Evolutionary conservation across 2,329 filamentous ascomycete genomes (phyloP).

Genomic region (Calonectria hawksworthii): DNA sequence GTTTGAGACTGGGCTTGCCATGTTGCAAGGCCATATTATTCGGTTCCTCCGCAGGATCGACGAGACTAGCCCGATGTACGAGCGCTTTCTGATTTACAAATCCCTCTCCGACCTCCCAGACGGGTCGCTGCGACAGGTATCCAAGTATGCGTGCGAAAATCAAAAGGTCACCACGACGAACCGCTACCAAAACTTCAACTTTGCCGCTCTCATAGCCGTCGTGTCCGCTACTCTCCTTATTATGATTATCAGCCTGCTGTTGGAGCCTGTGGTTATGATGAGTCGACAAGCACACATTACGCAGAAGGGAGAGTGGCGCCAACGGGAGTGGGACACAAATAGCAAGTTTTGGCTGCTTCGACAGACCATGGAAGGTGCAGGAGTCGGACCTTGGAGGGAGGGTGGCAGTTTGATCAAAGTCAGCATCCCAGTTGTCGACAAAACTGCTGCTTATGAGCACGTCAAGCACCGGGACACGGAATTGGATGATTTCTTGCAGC

Average conservation of each 20-base stretch:
- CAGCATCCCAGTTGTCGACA: background rate
- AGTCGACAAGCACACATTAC: background rate
- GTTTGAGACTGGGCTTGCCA: background rate
- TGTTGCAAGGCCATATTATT: background rate
- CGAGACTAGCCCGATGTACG: background rate
- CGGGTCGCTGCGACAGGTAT: background rate
- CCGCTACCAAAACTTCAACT: conserved; percentile 1
- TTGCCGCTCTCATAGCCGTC: background rate
- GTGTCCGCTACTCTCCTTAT: background rate
- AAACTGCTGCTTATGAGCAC: background rate
- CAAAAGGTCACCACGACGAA: background rate
- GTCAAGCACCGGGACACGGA: background rate
- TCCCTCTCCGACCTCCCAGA: background rate
- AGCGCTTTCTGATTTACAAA: background rate
- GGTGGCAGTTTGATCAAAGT: background rate
- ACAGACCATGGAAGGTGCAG: background rate
- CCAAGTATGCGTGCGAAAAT: background rate
- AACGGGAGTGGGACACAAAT: background rate
- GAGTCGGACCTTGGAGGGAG: background rate
- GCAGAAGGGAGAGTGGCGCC: background rate
- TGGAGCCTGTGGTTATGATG: background rate
- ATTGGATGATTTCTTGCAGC: background rate
- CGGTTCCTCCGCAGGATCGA: background rate
- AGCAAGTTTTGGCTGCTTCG: background rate
- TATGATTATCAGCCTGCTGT: background rate